These are phyloP conservation scores for Saururus chinensis DNA, from an alignment of 164 flowering plant genomes.

Conservation along the genomic window DNA sequence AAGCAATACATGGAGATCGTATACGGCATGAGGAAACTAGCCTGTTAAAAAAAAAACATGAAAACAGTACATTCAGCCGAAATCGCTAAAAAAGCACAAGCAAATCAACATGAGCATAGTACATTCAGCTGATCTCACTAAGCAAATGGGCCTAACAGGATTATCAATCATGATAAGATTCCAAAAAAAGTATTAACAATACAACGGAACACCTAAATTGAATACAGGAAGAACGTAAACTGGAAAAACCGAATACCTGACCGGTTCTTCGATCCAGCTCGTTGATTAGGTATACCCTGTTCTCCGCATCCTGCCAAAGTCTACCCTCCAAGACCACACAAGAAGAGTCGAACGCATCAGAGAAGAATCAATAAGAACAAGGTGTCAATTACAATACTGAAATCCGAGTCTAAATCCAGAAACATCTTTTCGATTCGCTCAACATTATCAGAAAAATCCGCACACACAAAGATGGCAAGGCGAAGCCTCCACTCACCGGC, in stretches of 20 bases:
- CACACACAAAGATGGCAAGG: neutral
- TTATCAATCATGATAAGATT: neutral
- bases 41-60: neutral
- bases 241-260: slow-evolving; percentile 32
- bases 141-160: neutral
- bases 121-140: neutral
- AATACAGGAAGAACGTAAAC: neutral
- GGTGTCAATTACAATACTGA: no score
- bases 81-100: no score
- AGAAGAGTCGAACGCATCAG: neutral
- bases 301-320: slow-evolving; percentile 88
- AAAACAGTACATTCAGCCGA: neutral
- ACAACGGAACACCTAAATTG: no score
- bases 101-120: neutral
- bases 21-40: neutral
- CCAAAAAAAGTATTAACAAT: neutral
- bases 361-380: neutral
- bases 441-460: neutral
- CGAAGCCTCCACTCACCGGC: slow-evolving; percentile 38
- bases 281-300: slow-evolving; percentile 65
- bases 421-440: no score
- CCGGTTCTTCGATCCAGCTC: slow-evolving; percentile 90
- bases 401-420: no score
- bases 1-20: neutral
- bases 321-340: slow-evolving; percentile 19